Percentiles rank a stretch among this genome's conserved stretches.
phyloP scores from a whole-genome alignment of 2,329 filamentous ascomycete genomes.

The Lachnellula hyalina region DNA sequence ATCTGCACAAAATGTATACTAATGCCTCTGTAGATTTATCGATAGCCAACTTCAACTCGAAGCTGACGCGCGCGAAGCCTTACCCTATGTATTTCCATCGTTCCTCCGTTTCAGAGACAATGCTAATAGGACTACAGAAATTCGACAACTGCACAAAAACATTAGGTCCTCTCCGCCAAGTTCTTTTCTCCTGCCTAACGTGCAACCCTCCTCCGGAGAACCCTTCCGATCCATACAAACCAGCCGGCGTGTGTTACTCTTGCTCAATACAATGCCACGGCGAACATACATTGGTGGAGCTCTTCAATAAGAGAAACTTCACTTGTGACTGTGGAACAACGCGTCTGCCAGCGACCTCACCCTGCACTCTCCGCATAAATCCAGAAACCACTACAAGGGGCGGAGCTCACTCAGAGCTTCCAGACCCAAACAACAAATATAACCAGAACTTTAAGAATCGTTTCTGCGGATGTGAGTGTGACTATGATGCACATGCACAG shows the following conservation, averaged over 20 bases:
- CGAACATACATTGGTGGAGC: slow-evolving; percentile 88
- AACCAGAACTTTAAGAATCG: slow-evolving; percentile 92
- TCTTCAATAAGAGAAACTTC: slow-evolving; percentile 94
- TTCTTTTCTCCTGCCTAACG: slow-evolving; percentile 85
- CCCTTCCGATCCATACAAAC: slow-evolving; percentile 55
- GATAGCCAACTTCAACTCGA: slow-evolving; percentile 85
- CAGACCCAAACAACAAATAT: slow-evolving; percentile 74
- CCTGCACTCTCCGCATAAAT: slow-evolving; percentile 73
- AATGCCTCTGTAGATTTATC: slow-evolving; percentile 60
- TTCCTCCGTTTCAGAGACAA: background rate
- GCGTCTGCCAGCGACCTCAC: slow-evolving; percentile 59
- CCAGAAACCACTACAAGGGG: slow-evolving; percentile 69
- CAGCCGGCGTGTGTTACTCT: slow-evolving; percentile 89
- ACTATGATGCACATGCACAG: slow-evolving; percentile 84
- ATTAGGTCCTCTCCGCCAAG: slow-evolving; percentile 83
- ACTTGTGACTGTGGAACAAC: slow-evolving; percentile 94
- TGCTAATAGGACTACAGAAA: slow-evolving; percentile 50
- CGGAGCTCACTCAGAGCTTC: slow-evolving; percentile 68
- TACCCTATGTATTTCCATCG: slow-evolving; percentile 69
- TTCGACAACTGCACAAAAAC: slow-evolving; percentile 89
- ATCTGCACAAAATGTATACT: background rate
- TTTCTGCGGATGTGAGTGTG: slow-evolving; percentile 84
- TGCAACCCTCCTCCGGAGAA: slow-evolving; percentile 76
- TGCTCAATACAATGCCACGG: slow-evolving; percentile 97
- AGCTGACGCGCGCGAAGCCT: slow-evolving; percentile 87